These are phyloP conservation scores for Citrus mangshanensis DNA, from an alignment of 345 rosid species.

Conservation along the genomic window DNA sequence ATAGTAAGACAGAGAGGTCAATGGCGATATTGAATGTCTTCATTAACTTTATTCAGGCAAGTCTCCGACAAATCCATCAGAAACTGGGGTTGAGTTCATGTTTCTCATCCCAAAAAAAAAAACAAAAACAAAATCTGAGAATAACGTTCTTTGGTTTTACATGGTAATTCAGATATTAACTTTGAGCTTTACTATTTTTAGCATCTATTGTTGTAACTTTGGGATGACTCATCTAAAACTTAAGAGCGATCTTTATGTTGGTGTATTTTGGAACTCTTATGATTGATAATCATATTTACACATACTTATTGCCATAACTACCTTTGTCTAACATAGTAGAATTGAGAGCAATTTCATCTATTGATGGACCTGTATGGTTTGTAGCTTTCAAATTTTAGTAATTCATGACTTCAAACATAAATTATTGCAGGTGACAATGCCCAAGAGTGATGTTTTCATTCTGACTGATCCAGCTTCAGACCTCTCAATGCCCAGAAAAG, in stretches of 20 bases:
- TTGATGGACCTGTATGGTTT: neutral
- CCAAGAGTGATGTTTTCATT: conserved; percentile 61
- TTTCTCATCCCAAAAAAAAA: too few species aligned
- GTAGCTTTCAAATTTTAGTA: neutral
- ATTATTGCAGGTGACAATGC: conserved; percentile 70
- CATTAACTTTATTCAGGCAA: conserved; percentile 72
- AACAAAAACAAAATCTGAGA: too few species aligned
- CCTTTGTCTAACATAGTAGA: neutral
- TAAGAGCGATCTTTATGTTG: neutral
- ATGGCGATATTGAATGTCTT: conserved; percentile 68
- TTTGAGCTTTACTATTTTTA: neutral
- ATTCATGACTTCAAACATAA: neutral
- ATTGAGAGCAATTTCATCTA: neutral
- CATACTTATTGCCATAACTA: neutral
- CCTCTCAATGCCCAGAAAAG: conserved; percentile 45
- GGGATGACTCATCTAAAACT: neutral
- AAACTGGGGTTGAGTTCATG: neutral
- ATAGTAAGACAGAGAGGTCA: conserved; percentile 64
- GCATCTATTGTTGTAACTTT: neutral
- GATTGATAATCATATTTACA: neutral
- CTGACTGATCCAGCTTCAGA: conserved; percentile 86
- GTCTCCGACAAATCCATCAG: neutral
- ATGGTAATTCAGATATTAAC: neutral
- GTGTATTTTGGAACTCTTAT: neutral
- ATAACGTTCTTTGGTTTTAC: neutral